Evolutionary conservation across 1,284 basidiomycete genomes (phyloP).

Genomic region (Wallemia mellicola): DNA sequence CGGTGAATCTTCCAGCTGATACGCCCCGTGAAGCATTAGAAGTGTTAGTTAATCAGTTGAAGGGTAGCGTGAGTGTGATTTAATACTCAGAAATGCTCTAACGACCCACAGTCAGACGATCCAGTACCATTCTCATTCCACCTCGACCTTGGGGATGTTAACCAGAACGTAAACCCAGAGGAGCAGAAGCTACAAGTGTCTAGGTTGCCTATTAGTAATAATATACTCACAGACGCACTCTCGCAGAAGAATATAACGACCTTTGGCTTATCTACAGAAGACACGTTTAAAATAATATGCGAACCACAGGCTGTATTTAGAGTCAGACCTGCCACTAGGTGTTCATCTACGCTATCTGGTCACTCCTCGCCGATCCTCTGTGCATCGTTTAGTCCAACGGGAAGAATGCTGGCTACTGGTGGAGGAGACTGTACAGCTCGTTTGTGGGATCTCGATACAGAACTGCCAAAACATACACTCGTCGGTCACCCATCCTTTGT

Average conservation of each 20-base stretch:
- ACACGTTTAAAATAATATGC: constrained; percentile 55
- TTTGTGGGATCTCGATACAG: constrained; percentile 79
- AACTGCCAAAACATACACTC: constrained; percentile 65
- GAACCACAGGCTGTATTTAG: constrained; percentile 87
- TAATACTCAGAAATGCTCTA: too few relatives aligned
- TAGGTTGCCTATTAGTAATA: constrained; percentile 44
- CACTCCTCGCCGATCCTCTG: constrained; percentile 84
- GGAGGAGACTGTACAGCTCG: constrained; percentile 80
- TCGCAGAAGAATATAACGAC: constrained; percentile 7
- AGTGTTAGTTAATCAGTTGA: constrained; percentile 52
- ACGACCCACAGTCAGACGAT: constrained; percentile 33
- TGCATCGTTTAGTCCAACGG: constrained; percentile 80
- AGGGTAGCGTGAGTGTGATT: constrained; percentile 13
- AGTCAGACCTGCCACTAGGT: constrained; percentile 71
- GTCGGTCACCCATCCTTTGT: constrained; percentile 84
- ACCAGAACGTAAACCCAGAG: background rate
- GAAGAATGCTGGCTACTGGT: constrained; percentile 66
- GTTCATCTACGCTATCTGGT: constrained; percentile 62
- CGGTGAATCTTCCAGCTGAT: constrained; percentile 61
- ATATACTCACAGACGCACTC: constrained; percentile 34
- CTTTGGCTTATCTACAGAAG: constrained; percentile 39
- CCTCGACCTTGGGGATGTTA: constrained; percentile 24
- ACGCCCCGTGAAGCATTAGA: constrained; percentile 57
- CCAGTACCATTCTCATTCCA: constrained; percentile 71
- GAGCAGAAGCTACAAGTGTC: constrained; percentile 21